phyloP scores from a whole-genome alignment of 306 rosid species.

The Luffa acutangula region DNA sequence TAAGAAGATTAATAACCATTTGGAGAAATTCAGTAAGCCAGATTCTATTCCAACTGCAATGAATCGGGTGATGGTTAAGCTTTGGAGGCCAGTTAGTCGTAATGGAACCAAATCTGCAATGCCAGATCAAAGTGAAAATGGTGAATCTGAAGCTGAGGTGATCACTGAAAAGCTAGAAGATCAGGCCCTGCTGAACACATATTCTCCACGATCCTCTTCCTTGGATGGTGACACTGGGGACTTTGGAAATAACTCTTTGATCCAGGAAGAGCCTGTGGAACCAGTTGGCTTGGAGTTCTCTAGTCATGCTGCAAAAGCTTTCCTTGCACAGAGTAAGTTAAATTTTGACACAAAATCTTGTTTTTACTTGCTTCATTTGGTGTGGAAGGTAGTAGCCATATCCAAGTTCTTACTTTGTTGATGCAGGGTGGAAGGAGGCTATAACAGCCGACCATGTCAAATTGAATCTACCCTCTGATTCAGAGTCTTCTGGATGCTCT shows the following conservation, averaged over 20 bases:
- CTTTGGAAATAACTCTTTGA: constrained; percentile 8
- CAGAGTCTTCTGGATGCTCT: constrained; percentile 20
- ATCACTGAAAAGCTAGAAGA: constrained; percentile 22
- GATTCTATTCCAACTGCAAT: constrained; percentile 27
- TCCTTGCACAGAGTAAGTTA: constrained; percentile 59
- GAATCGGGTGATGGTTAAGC: constrained; percentile 30
- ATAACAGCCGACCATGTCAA: constrained; percentile 39
- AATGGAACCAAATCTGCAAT: constrained; percentile 24
- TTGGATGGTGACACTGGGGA: constrained; percentile 21
- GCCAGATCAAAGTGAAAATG: constrained; percentile 26
- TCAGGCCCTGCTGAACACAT: constrained; percentile 17
- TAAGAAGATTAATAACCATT: constrained; percentile 24
- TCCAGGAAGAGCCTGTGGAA: constrained; percentile 12
- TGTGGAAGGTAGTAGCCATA: neutral
- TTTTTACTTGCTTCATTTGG: neutral
- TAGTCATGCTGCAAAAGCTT: constrained; percentile 35
- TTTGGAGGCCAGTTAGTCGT: constrained; percentile 49
- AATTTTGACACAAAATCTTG: neutral
- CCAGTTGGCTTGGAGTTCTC: constrained; percentile 20
- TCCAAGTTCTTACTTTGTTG: constrained; percentile 4
- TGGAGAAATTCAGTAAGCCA: constrained; percentile 32
- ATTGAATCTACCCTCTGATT: constrained; percentile 31
- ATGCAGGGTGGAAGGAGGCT: constrained; percentile 80
- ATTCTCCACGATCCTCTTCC: constrained; percentile 20
- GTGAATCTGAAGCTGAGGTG: constrained; percentile 26